Evolutionary conservation across 306 rosid genomes (phyloP), one percentile per base, ranked within the genome.

Genomic region (Astragalus glycyphyllos): DNA sequence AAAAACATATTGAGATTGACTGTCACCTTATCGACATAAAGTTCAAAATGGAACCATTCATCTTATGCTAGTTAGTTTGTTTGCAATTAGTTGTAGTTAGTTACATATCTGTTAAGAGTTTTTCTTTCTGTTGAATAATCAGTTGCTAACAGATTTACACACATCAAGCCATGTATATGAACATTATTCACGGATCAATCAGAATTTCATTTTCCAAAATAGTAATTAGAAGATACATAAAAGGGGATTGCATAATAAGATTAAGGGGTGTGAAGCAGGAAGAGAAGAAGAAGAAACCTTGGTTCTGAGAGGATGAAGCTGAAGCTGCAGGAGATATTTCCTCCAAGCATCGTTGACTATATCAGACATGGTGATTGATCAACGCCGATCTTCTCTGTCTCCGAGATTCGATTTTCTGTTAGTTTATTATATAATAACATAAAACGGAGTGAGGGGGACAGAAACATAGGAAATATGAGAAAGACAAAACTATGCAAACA

Each of bases 251-350:
- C 6, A 68, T 7, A 11, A 5, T 5, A 11, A 17, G 68, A 11
- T 1, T 5, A 11, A 17, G 68, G 72, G 58, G 11, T 8, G 34
- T 5, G 65, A 31, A 40, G 45, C 46, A 38, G 14, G 68, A 34
- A 11, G 23, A 48, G 6, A 23, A 23, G 74, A 73, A 59, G 23
- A 6, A 61, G 23, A 7, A 61, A 93, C 98, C 97, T 90, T 90
- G 64, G 98, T 93, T 78, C 98, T 79, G 65, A 93, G 96, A 76
- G 98, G 98, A 77, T 93, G 84, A 20, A 75, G 76, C 51, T 88
- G 90, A 81, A 93, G 98, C 49, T 90, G 97, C 4, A 77, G 65
- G 17, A 84, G 86, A 72, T 93, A 93, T 67, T 81, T 89, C 76
- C 69, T 79, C 88, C 83, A 85, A 38, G 84, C 87, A 40, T 79